Conservation (phyloP, 768 basidiomycete genomes). For the Crassisporium funariophilum region DNA sequence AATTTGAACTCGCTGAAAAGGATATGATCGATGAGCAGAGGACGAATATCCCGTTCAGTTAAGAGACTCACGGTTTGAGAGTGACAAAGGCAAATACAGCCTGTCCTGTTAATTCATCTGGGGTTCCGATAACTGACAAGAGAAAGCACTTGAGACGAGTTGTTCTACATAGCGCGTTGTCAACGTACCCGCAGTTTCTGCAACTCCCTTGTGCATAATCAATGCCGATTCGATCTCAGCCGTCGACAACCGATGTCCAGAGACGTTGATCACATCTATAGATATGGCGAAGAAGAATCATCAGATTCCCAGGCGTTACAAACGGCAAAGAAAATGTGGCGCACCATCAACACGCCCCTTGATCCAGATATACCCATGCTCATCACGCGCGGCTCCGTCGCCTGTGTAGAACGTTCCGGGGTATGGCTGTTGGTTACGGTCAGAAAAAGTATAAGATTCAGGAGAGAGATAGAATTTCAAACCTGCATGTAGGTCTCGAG, state of each 20-base stretch:
- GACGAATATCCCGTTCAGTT: too few species aligned
- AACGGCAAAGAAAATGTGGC: conserved; percentile 18
- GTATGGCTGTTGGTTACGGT: conserved; percentile 53
- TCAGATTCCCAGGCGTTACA: not conserved
- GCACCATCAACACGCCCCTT: conserved; percentile 92
- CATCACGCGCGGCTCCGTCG: conserved; percentile 92
- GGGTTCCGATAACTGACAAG: conserved; percentile 68
- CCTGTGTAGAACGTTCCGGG: conserved; percentile 96
- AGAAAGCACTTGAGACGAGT: conserved; percentile 1
- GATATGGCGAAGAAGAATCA: not conserved
- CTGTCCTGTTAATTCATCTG: conserved; percentile 89
- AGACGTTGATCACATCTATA: conserved; percentile 95
- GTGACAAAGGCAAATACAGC: conserved; percentile 95
- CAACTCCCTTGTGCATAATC: conserved; percentile 92
- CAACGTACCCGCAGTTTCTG: conserved; percentile 79
- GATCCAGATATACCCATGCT: conserved; percentile 98
- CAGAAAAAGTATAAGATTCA: not conserved
- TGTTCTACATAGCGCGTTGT: not conserved
- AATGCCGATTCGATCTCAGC: conserved; percentile 98
- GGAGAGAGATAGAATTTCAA: not conserved
- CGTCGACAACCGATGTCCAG: conserved; percentile 94
- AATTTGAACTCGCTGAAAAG: conserved; percentile 72
- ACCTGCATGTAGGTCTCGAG: conserved; percentile 54
- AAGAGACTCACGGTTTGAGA: conserved; percentile 77
- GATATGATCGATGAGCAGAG: not conserved